Percentiles rank a stretch among this genome's conserved stretches.
Evolutionary conservation across 2,329 filamentous ascomycete genomes (phyloP).

Genomic region (Pyrenophora tritici-repentis): DNA sequence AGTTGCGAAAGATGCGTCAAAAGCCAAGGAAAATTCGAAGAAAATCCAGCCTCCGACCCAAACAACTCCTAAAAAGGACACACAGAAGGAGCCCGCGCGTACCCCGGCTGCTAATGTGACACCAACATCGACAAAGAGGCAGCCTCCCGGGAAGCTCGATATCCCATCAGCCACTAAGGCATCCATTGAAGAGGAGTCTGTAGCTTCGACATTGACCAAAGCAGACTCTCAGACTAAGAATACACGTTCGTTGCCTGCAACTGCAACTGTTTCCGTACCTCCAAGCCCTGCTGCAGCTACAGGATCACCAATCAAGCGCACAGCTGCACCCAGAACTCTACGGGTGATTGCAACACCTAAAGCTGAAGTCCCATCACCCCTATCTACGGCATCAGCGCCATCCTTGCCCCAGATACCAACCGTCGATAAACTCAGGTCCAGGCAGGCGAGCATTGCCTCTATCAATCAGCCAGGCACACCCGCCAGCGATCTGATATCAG

Average conservation of each 20-base stretch:
- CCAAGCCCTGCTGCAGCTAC: constrained; percentile 60
- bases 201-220: constrained; percentile 23
- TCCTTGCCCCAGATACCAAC: constrained; percentile 41
- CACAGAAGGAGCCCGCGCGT: constrained; percentile 9
- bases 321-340: constrained; percentile 64
- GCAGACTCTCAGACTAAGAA: constrained; percentile 32
- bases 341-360: constrained; percentile 72
- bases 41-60: constrained; percentile 20
- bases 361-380: constrained; percentile 58
- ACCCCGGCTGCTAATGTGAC: constrained; percentile 11
- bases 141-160: constrained; percentile 55
- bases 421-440: constrained; percentile 52
- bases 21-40: constrained; percentile 26
- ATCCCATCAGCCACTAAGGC: constrained; percentile 48
- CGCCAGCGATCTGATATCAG: constrained; percentile 74
- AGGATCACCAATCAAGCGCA: constrained; percentile 50
- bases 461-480: constrained; percentile 72
- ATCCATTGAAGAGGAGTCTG: constrained; percentile 24
- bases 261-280: constrained; percentile 56
- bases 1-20: constrained; percentile 24
- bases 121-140: constrained; percentile 35
- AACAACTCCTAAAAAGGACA: constrained; percentile 16
- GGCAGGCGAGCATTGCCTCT: constrained; percentile 61
- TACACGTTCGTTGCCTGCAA: constrained; percentile 33
- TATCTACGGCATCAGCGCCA: constrained; percentile 40